phyloP scores from a whole-genome alignment of 1,284 basidiomycete genomes.

The Marasmius fiardii region DNA sequence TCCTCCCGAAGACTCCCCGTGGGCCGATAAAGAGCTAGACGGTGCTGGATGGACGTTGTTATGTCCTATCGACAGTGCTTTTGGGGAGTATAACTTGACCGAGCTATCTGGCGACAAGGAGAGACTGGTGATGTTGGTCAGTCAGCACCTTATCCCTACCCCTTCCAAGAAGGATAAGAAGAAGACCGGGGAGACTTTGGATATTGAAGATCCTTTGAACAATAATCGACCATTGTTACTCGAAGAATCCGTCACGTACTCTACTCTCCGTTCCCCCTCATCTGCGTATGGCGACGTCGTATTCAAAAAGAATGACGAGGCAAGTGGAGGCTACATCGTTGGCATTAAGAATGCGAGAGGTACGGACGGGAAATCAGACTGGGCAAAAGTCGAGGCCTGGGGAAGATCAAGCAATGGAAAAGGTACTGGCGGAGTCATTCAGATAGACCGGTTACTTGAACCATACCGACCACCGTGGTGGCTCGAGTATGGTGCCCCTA shows the following conservation, averaged over 20 bases:
- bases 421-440: constrained; percentile 81
- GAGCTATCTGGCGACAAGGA: constrained; percentile 64
- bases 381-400: constrained; percentile 76
- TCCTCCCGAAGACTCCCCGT: constrained; percentile 62
- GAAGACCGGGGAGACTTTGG: constrained; percentile 14
- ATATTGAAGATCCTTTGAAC: constrained; percentile 38
- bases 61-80: constrained; percentile 90
- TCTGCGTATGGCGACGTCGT: constrained; percentile 80
- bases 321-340: constrained; percentile 57
- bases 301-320: constrained; percentile 60
- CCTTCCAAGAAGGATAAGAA: constrained; percentile 21
- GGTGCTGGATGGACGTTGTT: constrained; percentile 78
- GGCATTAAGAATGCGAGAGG: constrained; percentile 90
- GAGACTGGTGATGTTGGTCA: constrained; percentile 67
- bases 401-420: constrained; percentile 76
- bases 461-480: constrained; percentile 89
- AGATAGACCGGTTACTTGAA: constrained; percentile 79
- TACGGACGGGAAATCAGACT: constrained; percentile 64
- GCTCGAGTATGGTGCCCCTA: constrained; percentile 63
- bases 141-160: constrained; percentile 84
- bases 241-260: constrained; percentile 68
- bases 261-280: constrained; percentile 61
- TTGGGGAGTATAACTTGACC: constrained; percentile 87
- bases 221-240: constrained; percentile 72
- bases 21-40: constrained; percentile 47